Conservation (phyloP, 139 green algal genomes). For the Coccomyxa sp. region DNA sequence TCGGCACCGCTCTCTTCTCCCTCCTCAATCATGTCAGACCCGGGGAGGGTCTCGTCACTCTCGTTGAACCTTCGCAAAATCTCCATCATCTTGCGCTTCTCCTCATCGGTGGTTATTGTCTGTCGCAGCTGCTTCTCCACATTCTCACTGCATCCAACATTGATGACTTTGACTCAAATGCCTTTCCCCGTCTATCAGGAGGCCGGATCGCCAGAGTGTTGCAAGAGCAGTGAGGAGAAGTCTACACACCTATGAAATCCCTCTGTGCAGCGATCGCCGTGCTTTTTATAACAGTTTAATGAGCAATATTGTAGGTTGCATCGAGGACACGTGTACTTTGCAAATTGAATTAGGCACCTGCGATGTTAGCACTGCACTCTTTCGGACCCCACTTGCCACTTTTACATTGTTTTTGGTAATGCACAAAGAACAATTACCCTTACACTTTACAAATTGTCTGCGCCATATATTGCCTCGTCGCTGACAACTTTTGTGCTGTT, state of each 20-base stretch:
- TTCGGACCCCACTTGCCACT: neutral
- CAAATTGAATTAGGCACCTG: constrained; percentile 57
- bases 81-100: constrained; percentile 43
- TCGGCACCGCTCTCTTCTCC: neutral
- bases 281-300: constrained; percentile 67
- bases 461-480: neutral
- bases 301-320: constrained; percentile 78
- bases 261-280: constrained; percentile 63
- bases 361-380: neutral
- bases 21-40: neutral
- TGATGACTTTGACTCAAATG: neutral
- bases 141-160: constrained; percentile 39
- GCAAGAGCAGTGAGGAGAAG: neutral
- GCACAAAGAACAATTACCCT: neutral
- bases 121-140: constrained; percentile 40
- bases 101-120: constrained; percentile 24
- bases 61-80: constrained; percentile 56
- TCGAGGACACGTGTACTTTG: constrained; percentile 70
- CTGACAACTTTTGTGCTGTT: neutral
- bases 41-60: constrained; percentile 11
- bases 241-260: constrained; percentile 53
- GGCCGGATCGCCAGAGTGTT: neutral
- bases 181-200: neutral
- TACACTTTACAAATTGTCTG: constrained; percentile 1
- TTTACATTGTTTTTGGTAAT: neutral